Conservation (phyloP, 805 yeast genomes). For the Dipodascus albidus region DNA sequence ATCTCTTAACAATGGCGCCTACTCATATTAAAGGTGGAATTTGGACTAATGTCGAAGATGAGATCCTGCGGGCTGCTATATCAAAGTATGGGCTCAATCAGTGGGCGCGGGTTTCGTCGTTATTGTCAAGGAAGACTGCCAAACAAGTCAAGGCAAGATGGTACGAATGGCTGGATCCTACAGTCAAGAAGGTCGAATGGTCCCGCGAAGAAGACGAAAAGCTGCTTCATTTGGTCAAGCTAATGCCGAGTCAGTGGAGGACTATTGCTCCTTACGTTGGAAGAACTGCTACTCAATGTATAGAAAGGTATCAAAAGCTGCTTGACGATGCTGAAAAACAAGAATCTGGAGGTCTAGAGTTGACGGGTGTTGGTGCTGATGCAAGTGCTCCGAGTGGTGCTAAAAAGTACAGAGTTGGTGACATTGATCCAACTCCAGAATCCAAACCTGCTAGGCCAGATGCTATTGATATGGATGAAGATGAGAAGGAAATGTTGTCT, state of each 20-base stretch:
- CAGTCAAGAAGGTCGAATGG: conserved; percentile 56
- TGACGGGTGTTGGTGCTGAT: conserved; percentile 44
- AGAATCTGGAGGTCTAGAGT: conserved; percentile 26
- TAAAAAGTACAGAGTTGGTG: conserved; percentile 33
- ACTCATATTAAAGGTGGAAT: conserved; percentile 77
- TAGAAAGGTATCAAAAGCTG: conserved; percentile 70
- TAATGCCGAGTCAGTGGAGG: conserved; percentile 90
- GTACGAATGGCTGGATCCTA: conserved; percentile 79
- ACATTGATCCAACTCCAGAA: conserved; percentile 62
- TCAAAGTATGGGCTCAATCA: conserved; percentile 89
- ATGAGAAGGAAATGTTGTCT: conserved; percentile 83
- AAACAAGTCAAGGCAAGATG: conserved; percentile 89
- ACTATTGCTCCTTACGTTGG: conserved; percentile 74
- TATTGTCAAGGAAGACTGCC: conserved; percentile 75
- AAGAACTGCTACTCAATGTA: conserved; percentile 77
- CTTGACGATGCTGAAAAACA: conserved; percentile 39
- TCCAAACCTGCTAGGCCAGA: conserved; percentile 75
- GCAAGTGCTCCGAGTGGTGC: conserved; percentile 31
- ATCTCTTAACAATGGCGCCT: conserved; percentile 27
- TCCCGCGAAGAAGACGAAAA: conserved; percentile 63
- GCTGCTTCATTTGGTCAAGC: conserved; percentile 50
- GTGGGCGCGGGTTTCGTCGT: conserved; percentile 87
- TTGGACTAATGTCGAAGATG: conserved; percentile 82
- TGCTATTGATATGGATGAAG: conserved; percentile 69
- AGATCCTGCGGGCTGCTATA: conserved; percentile 80